Evolutionary conservation across 2,329 filamentous ascomycete species (phyloP), one percentile per base, ranked within the genome.

Genomic region (Pyrenophora graminea): DNA sequence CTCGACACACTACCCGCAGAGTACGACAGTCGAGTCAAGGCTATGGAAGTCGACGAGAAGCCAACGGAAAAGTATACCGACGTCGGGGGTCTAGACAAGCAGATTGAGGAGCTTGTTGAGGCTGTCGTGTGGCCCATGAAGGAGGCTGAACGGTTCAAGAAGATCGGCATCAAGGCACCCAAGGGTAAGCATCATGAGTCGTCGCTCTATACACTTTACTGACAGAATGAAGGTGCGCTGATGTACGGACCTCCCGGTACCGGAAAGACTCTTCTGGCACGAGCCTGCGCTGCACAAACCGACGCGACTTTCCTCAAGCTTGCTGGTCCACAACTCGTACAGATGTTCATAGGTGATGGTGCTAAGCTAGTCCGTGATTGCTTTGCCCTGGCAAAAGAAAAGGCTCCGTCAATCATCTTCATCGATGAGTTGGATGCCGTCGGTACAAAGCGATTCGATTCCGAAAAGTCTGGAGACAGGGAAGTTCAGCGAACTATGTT

Each of bases 61-160:
- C 95, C 94, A 8, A 97, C 92, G 33, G 94, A 99, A 77, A 96
- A 97, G 78, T 99, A 99, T 79, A 94, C 88, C 47, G 94, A 99
- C 78, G 95, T 99, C 12, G 94, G 94, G 77, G 94, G 94, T 44
- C 77, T 99, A 67, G 92, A 97, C 77, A 99, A 99, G 80, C 94
- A 99, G 80, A 99, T 99, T 70, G 93, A 97, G 75, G 95, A 99
- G 78, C 83, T 99, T 47, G 92, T 99, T 7, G 94, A 99, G 79
- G 94, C 94, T 48, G 94, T 99, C 42, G 94, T 99, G 25, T 97
- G 93, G 93, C 94, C 94, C 2, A 99, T 99, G 94, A 97, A 97
- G 83, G 93, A 99, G 78, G 92, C 94, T 1, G 95, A 99, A 66
- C 85, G 93, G 17, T 99, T 99, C 81, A 97, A 97, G 84, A 97